phyloP scores from a whole-genome alignment of 2,329 filamentous ascomycete genomes.

The Reticulascus tulasneorum region DNA sequence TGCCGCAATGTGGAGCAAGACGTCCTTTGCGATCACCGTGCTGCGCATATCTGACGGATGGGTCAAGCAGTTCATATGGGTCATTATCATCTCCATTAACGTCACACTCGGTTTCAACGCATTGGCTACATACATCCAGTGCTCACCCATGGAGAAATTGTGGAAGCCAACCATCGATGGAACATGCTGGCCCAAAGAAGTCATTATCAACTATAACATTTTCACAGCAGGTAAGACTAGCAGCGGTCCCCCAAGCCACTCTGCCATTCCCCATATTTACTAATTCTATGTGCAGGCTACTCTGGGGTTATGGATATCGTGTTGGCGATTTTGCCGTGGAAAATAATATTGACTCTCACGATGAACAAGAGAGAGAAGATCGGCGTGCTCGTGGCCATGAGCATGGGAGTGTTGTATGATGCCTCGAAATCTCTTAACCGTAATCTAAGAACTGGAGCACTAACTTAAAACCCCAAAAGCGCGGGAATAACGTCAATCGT shows the following conservation, averaged over 20 bases:
- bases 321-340: constrained; percentile 32
- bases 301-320: constrained; percentile 30
- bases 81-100: constrained; percentile 26
- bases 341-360: constrained; percentile 28
- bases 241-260: too few species aligned
- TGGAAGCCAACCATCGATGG: constrained; percentile 13
- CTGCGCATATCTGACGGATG: constrained; percentile 24
- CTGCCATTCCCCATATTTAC: too few species aligned
- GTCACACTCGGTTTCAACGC: constrained; percentile 16
- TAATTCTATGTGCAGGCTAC: constrained; percentile 17
- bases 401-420: constrained; percentile 20
- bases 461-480: constrained; percentile 5
- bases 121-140: constrained; percentile 19
- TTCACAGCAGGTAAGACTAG: too few species aligned
- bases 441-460: too few species aligned
- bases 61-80: constrained; percentile 20
- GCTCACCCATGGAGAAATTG: constrained; percentile 13
- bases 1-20: constrained; percentile 37
- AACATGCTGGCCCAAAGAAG: too few species aligned
- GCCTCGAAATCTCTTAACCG: too few species aligned
- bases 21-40: constrained; percentile 32
- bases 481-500: constrained; percentile 15
- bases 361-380: constrained; percentile 32
- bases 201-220: too few species aligned
- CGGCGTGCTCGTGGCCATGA: constrained; percentile 30